Base-by-base conservation (phyloP, 805 yeast species). In the Lipomyces spencermartinsiae region DNA sequence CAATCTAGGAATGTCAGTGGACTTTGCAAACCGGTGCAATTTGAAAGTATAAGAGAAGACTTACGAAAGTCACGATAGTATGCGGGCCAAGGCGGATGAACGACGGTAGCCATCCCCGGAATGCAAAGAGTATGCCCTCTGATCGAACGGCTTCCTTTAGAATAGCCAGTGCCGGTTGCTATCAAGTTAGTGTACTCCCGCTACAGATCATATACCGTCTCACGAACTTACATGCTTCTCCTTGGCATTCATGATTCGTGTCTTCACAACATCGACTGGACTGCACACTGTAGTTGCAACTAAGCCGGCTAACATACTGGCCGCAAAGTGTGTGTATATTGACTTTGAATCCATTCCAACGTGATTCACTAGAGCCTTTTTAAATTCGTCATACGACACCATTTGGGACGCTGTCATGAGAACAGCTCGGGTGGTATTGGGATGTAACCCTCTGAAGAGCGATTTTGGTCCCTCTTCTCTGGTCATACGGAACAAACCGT, bases 221-320 rank as follows among this genome's bases (percentile, higher is more conserved):
- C 29, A 29, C 7, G 6, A 8, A 29, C 71, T 43, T 31, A 70
- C 69, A 58, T 68, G 69, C 39, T 49, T 69, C 31, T 64, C 72
- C 71, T 65, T 72, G 14, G 83, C 85, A 78, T 90, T 89, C 97
- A 92, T 92, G 67, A 92, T 90, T 75, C 96, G 83, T 1, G 97
- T 92, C 78, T 92, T 92, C 60, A 92, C 88, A 2, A 92, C 97
- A 78, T 92, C 97, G 9, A 93, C 97, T 0, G 97, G 97, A 1
- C 97, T 91, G 77, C 97, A 92, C 22, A 92, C 90, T 0, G 97
- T 92, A 0, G 97, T 92, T 6, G 97, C 97, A 4, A 92, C 92
- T 46, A 92, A 80, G 19, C 97, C 97, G 0, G 97, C 97, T 70
- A 89, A 75, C 69, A 92, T 81, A 3, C 94, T 89, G 0, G 97